Conservation (phyloP, 2,329 filamentous ascomycete species). For the Alternaria consortialis region DNA sequence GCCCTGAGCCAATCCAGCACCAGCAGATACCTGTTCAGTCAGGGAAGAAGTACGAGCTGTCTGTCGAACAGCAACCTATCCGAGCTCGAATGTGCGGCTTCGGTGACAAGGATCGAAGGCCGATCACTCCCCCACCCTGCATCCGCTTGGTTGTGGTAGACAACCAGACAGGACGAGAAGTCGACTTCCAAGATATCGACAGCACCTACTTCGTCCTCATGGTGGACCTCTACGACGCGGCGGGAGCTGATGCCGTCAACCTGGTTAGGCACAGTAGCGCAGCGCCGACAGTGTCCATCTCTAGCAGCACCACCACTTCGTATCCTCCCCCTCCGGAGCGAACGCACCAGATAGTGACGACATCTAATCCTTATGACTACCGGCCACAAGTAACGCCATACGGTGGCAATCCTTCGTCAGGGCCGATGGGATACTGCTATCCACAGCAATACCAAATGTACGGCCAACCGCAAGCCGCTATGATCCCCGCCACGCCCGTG, state of each 20-base stretch:
- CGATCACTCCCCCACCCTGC: slow-evolving; percentile 95
- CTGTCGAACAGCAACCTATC: slow-evolving; percentile 88
- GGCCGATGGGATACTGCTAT: neutral
- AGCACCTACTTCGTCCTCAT: slow-evolving; percentile 73
- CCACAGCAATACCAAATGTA: neutral
- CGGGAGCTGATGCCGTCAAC: slow-evolving; percentile 70
- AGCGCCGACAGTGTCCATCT: slow-evolving; percentile 75
- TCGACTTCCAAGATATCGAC: slow-evolving; percentile 79
- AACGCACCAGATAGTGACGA: neutral
- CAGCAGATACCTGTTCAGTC: neutral
- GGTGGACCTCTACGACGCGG: slow-evolving; percentile 73
- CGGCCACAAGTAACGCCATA: slow-evolving; percentile 40
- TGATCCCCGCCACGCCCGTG: slow-evolving; percentile 45
- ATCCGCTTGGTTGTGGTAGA: slow-evolving; percentile 84
- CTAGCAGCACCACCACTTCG: slow-evolving; percentile 79
- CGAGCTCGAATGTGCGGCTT: slow-evolving; percentile 98
- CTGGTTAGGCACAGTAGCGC: slow-evolving; percentile 71
- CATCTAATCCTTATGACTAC: slow-evolving; percentile 50
- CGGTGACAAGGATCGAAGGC: slow-evolving; percentile 96
- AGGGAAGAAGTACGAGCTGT: slow-evolving; percentile 62
- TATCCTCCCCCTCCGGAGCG: slow-evolving; percentile 60
- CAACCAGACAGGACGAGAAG: slow-evolving; percentile 75
- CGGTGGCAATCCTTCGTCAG: neutral
- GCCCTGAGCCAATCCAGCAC: slow-evolving; percentile 6
- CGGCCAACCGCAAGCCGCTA: neutral